Evolutionary conservation across 345 rosid species (phyloP).

Genomic region (Corymbia maculata): DNA sequence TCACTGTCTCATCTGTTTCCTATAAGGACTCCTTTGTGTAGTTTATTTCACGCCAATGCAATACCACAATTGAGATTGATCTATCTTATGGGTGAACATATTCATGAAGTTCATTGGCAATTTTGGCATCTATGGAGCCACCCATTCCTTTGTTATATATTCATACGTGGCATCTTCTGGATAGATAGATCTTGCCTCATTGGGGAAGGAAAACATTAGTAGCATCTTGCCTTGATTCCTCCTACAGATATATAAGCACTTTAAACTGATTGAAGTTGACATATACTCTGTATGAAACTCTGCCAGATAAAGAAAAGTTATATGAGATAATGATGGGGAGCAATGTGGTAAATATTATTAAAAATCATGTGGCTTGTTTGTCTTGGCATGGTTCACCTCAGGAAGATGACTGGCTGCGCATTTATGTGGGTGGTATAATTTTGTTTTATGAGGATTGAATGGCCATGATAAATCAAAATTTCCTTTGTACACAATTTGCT

Average conservation of each 20-base stretch:
- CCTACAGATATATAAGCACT: background rate
- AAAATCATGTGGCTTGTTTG: background rate
- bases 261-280: background rate
- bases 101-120: background rate
- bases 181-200: background rate
- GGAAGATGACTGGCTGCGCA: background rate
- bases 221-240: background rate
- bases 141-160: background rate
- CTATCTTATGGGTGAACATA: background rate
- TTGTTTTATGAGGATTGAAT: background rate
- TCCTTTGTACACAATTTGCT: background rate
- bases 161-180: background rate
- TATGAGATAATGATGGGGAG: background rate
- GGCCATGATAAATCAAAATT: background rate
- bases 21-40: background rate
- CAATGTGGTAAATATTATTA: background rate
- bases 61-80: background rate
- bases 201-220: background rate
- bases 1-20: background rate
- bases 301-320: background rate
- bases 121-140: background rate
- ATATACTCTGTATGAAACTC: background rate
- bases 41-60: background rate
- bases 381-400: background rate
- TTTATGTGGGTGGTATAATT: background rate